phyloP scores from a whole-genome alignment of 2,329 filamentous ascomycete genomes.

The Fusarium sp. region DNA sequence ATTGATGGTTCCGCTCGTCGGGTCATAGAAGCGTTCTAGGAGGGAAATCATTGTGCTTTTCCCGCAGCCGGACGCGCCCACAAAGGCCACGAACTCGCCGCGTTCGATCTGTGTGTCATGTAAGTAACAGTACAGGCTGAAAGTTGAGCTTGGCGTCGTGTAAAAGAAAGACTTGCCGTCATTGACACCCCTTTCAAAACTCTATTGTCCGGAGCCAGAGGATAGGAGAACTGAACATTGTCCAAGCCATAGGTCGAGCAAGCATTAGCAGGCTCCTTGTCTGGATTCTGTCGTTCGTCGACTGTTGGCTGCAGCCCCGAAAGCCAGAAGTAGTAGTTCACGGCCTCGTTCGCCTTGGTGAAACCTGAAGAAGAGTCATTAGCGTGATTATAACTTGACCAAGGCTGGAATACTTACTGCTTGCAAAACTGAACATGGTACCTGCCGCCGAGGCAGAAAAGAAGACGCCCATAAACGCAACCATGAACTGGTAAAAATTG shows the following conservation, averaged over 20 bases:
- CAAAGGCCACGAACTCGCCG: conserved; percentile 33
- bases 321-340: not conserved
- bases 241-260: not conserved
- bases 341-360: not conserved
- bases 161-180: not conserved
- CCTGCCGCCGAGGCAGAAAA: not conserved
- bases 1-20: conserved; percentile 46
- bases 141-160: not conserved
- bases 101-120: not conserved
- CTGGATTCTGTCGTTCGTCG: not conserved
- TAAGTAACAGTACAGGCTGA: not conserved
- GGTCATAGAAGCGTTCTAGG: conserved; percentile 59
- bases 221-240: not conserved
- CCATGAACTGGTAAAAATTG: not conserved
- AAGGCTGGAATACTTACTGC: not conserved
- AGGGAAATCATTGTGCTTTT: conserved; percentile 70
- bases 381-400: not conserved
- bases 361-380: not conserved
- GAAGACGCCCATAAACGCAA: not conserved
- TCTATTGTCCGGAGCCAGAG: not conserved
- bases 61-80: conserved; percentile 68
- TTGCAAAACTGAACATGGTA: not conserved
- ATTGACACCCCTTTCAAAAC: not conserved
- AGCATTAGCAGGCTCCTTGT: not conserved
- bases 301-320: not conserved